A percentile compares a stretch with the other conserved stretches of the same genome.
These are phyloP conservation scores for Somion occarium DNA, from an alignment of 1,284 basidiomycete genomes.

Conservation along the genomic window DNA sequence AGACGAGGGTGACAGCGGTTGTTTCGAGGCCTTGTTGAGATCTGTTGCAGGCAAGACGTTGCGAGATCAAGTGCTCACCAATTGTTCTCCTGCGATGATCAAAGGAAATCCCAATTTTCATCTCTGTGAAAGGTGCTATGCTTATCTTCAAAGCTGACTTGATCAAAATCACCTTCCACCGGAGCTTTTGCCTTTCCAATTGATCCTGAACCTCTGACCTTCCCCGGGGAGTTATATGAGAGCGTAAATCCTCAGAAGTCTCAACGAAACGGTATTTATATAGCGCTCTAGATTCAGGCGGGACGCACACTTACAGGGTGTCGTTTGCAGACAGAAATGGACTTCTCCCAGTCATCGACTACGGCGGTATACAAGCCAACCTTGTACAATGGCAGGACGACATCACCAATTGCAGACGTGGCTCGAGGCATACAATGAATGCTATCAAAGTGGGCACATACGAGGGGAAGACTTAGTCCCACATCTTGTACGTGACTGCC, in stretches of 20 bases:
- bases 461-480: constrained; percentile 8
- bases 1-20: not conserved
- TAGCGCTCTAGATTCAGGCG: not conserved
- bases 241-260: not conserved
- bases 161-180: not conserved
- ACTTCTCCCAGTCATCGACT: constrained; percentile 9
- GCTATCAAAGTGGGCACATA: constrained; percentile 7
- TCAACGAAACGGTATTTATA: not conserved
- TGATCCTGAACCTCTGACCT: not conserved
- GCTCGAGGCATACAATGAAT: constrained; percentile 1
- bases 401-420: constrained; percentile 4
- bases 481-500: constrained; percentile 8
- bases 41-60: not conserved
- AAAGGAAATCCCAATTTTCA: not conserved
- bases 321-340: not conserved
- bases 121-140: not conserved
- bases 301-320: not conserved
- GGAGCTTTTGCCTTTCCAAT: not conserved
- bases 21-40: not conserved
- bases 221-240: constrained; percentile 4
- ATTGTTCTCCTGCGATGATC: not conserved
- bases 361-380: constrained; percentile 9
- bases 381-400: constrained; percentile 10
- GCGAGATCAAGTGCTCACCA: not conserved
- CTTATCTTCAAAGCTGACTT: not conserved